Percentiles rank a stretch among this genome's conserved stretches.
These are phyloP conservation scores for Corymbia calophylla DNA, from an alignment of 441 rosid genomes.

Conservation along the genomic window DNA sequence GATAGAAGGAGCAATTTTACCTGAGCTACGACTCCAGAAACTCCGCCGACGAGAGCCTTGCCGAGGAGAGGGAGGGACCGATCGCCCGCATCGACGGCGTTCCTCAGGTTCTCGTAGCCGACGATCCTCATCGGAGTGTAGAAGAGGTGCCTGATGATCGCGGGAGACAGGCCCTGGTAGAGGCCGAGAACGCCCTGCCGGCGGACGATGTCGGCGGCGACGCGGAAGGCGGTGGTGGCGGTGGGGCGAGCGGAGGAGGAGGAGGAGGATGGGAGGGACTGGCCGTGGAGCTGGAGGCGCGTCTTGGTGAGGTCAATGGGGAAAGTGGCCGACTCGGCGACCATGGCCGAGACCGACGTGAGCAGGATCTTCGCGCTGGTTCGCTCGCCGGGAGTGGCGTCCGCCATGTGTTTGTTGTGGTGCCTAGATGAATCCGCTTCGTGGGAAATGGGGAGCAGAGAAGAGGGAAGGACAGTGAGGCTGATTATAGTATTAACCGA, in stretches of 20 bases:
- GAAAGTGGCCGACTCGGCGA: conserved; percentile 72
- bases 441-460: neutral
- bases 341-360: conserved; percentile 79
- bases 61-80: conserved; percentile 45
- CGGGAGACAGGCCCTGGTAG: conserved; percentile 74
- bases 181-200: conserved; percentile 48
- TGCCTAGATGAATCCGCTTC: neutral
- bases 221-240: conserved; percentile 47
- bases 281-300: conserved; percentile 73
- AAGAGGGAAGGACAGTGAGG: neutral
- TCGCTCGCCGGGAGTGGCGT: neutral
- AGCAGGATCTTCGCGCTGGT: conserved; percentile 36
- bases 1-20: conserved; percentile 13
- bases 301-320: conserved; percentile 84
- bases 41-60: conserved; percentile 63
- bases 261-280: conserved; percentile 5
- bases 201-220: conserved; percentile 45
- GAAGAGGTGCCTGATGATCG: conserved; percentile 60
- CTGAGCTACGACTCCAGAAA: conserved; percentile 82
- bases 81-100: conserved; percentile 13
- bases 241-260: conserved; percentile 20
- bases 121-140: conserved; percentile 83
- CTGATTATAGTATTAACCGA: too few species aligned
- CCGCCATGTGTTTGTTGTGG: neutral
- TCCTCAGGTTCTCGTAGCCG: conserved; percentile 69